These are phyloP conservation scores for Hyphopichia buzzinii DNA, from an alignment of 1,139 yeast species.

Conservation along the genomic window DNA sequence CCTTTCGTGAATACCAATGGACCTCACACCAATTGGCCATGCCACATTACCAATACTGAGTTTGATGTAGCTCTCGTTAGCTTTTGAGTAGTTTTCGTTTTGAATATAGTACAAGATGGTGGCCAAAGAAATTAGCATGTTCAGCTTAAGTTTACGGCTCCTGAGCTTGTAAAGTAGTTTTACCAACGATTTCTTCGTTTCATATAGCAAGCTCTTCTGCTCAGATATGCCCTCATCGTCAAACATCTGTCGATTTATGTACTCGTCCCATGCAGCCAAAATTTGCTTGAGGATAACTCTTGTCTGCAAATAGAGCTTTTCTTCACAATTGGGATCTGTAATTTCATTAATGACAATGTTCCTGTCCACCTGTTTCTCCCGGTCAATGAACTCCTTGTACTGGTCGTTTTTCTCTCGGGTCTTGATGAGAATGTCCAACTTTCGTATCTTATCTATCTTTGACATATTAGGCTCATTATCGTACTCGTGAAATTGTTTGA, in stretches of 20 bases:
- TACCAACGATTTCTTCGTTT: conserved; percentile 61
- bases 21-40: conserved; percentile 87
- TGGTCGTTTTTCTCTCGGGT: conserved; percentile 15
- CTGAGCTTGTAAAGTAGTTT: conserved; percentile 62
- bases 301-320: conserved; percentile 38
- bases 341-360: conserved; percentile 35
- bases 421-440: conserved; percentile 19
- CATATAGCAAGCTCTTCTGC: conserved; percentile 28
- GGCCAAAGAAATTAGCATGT: conserved; percentile 54
- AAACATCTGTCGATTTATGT: conserved; percentile 1
- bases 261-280: conserved; percentile 45
- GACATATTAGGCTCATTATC: conserved; percentile 15
- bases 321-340: conserved; percentile 21
- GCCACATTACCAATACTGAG: conserved; percentile 85
- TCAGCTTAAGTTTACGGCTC: conserved; percentile 36
- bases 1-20: conserved; percentile 78
- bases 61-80: conserved; percentile 71
- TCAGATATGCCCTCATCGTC: conserved; percentile 7
- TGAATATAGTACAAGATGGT: conserved; percentile 65
- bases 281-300: conserved; percentile 50
- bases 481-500: conserved; percentile 19
- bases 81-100: conserved; percentile 46
- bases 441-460: conserved; percentile 25
- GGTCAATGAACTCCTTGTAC: conserved; percentile 16
- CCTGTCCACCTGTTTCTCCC: conserved; percentile 21